Conservation (phyloP, 2,329 filamentous ascomycete genomes). For the Nigrospora sphaerica region DNA sequence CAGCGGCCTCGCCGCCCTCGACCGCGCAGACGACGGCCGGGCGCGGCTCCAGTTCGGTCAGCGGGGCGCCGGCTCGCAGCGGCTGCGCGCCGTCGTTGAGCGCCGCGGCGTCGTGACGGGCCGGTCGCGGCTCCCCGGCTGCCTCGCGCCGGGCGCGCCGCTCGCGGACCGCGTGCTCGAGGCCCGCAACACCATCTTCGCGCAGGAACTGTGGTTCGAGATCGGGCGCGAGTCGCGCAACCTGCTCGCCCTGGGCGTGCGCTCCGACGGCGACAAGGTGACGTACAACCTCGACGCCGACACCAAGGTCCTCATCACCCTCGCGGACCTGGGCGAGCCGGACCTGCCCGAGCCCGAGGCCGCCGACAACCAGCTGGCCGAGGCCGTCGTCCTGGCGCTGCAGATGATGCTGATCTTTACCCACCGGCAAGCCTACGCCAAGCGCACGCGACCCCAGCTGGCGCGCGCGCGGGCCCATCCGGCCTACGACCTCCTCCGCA, state of each 20-base stretch:
- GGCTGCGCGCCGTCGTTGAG: conserved; percentile 61
- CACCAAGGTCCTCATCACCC: conserved; percentile 58
- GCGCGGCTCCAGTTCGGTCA: conserved; percentile 64
- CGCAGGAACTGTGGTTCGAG: conserved; percentile 87
- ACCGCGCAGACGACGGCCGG: conserved; percentile 65
- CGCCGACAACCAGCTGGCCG: conserved; percentile 47
- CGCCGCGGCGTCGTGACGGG: conserved; percentile 53
- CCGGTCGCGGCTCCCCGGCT: conserved; percentile 41
- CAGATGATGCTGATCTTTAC: conserved; percentile 72
- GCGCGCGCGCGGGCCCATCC: conserved; percentile 18
- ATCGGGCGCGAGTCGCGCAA: conserved; percentile 73
- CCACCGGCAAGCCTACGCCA: conserved; percentile 67
- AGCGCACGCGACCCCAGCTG: conserved; percentile 40
- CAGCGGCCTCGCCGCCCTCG: conserved; percentile 74
- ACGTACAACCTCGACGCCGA: conserved; percentile 44
- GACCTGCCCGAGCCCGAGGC: conserved; percentile 21
- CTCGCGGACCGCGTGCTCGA: conserved; percentile 65
- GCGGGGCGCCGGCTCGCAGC: conserved; percentile 43
- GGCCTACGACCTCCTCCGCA: conserved; percentile 41
- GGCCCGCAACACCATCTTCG: conserved; percentile 71
- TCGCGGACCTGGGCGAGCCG: conserved; percentile 53
- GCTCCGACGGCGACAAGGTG: conserved; percentile 51
- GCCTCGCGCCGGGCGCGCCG: conserved; percentile 47
- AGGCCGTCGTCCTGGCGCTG: conserved; percentile 59
- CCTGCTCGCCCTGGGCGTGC: conserved; percentile 64